Evolutionary conservation across 768 basidiomycete species (phyloP).

Genomic region (Lactarius hatsudake): DNA sequence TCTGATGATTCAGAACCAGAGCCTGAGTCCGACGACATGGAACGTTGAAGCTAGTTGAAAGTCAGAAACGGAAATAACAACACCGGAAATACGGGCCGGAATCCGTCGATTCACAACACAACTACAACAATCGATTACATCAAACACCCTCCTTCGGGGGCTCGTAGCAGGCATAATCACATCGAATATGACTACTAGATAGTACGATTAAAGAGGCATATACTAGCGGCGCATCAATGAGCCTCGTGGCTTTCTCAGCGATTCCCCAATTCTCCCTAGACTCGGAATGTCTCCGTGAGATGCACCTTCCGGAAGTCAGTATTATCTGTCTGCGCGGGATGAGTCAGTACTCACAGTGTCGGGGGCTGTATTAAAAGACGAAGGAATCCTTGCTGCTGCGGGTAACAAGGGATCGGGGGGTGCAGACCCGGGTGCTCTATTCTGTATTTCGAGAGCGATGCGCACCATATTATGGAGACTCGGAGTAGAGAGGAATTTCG

Average conservation of each 20-base stretch:
- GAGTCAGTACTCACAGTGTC: slow-evolving; percentile 43
- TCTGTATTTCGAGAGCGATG: slow-evolving; percentile 50
- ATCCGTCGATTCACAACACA: not conserved
- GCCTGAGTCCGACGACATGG: not conserved
- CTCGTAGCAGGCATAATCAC: not conserved
- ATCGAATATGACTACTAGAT: not conserved
- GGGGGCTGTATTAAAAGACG: slow-evolving; percentile 49
- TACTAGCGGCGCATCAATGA: no score
- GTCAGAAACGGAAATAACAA: not conserved
- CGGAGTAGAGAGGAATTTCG: slow-evolving; percentile 8
- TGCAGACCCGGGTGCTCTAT: no score
- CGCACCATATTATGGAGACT: slow-evolving; percentile 52
- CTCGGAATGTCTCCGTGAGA: slow-evolving; percentile 58
- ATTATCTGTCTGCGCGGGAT: not conserved
- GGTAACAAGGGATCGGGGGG: slow-evolving; percentile 42
- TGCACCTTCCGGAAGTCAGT: slow-evolving; percentile 39
- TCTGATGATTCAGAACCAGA: not conserved
- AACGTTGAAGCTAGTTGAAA: no score
- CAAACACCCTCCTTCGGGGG: not conserved
- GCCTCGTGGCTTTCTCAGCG: slow-evolving; percentile 54
- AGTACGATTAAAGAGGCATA: no score
- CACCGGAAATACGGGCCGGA: not conserved
- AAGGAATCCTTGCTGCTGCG: slow-evolving; percentile 33
- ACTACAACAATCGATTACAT: not conserved
- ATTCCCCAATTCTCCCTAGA: slow-evolving; percentile 55